phyloP scores from a whole-genome alignment of 768 basidiomycete genomes.

The Gymnopilus junonius region DNA sequence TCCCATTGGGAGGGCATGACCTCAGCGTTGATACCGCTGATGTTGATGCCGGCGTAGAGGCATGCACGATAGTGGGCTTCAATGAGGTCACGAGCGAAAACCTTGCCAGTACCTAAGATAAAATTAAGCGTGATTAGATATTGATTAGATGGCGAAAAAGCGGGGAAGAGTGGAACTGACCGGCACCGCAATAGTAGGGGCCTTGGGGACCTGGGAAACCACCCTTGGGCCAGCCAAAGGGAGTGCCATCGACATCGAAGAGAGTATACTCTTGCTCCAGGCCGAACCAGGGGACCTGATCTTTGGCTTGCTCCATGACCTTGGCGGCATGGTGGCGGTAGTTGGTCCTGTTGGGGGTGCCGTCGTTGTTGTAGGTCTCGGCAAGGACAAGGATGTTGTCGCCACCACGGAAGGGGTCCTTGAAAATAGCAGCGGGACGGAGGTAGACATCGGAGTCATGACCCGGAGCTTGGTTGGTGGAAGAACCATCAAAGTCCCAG shows the following conservation, averaged over 20 bases:
- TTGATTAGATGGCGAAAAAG: constrained; percentile 2
- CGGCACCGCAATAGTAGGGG: constrained; percentile 99
- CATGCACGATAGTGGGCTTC: constrained; percentile 99
- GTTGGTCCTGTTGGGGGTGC: constrained; percentile 97
- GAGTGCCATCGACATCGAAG: constrained; percentile 88
- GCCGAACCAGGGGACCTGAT: constrained; percentile 90
- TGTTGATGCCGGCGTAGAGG: constrained; percentile 93
- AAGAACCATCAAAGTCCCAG: constrained; percentile 99
- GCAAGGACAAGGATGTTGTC: constrained; percentile 98
- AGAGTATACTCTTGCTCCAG: constrained; percentile 99
- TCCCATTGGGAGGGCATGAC: constrained; percentile 99
- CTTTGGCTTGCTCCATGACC: constrained; percentile 92
- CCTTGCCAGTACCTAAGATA: constrained; percentile 88
- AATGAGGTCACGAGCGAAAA: constrained; percentile 97
- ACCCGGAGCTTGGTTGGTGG: constrained; percentile 96
- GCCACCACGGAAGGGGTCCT: constrained; percentile 98
- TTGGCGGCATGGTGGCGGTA: constrained; percentile 93
- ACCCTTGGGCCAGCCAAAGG: constrained; percentile 97
- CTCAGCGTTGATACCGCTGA: constrained; percentile 99
- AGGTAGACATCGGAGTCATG: constrained; percentile 97
- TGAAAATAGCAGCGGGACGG: constrained; percentile 96
- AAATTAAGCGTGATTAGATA: constrained; percentile 23
- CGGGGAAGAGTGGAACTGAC: constrained; percentile 44
- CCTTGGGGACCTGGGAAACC: constrained; percentile 99
- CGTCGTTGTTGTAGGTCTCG: constrained; percentile 98